Evolutionary conservation across 192 early-diverging fungal species (phyloP), one percentile per base, ranked within the genome.

Genomic region (Backusella tuberculispora): DNA sequence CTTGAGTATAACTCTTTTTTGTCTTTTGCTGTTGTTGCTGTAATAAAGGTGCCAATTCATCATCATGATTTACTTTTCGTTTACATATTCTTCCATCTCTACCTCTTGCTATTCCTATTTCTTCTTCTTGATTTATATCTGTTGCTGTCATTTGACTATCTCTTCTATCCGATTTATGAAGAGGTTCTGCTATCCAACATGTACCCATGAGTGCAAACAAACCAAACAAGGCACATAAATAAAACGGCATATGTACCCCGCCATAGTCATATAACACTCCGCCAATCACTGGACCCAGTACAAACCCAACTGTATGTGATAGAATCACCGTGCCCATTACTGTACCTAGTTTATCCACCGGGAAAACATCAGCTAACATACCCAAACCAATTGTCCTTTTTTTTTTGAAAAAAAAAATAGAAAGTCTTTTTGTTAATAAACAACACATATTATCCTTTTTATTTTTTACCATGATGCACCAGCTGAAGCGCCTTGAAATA

Each of bases 311-410:
- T 12, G 89, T 87, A 44, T 90, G 86, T 3, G 88, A 89, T 1
- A 84, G 82, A 71, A 92, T 86, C 0, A 88, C 87, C 5, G 88
- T 84, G n/a, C 91, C 91, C 91, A 93, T 92, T 8, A 88, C 89
- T n/a, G 84, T 72, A 24, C 91, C 91, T 8, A 90, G 76, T n/a
- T 83, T 87, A 40, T 84, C 80, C 15, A 81, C 78, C 12, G 85
- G 83, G 38, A 88, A 93, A 1, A 89, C 85, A 68, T 93, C 91
- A 21, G 91, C 90, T 34, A 93, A 78, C 90, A 92, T 89, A n/a
- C 86, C 88, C 29, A 92, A 81, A 8, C 88, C 88, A 46, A 92
- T 84, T 6, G 92, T 86, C 84, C 85, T 86, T 66, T 66, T 53
- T 50, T 68, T 44, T 24, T 14, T 24, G 44, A 2, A 2, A 37